Evolutionary conservation across 1,139 yeast species (phyloP).

Genomic region (Pichia sp.): DNA sequence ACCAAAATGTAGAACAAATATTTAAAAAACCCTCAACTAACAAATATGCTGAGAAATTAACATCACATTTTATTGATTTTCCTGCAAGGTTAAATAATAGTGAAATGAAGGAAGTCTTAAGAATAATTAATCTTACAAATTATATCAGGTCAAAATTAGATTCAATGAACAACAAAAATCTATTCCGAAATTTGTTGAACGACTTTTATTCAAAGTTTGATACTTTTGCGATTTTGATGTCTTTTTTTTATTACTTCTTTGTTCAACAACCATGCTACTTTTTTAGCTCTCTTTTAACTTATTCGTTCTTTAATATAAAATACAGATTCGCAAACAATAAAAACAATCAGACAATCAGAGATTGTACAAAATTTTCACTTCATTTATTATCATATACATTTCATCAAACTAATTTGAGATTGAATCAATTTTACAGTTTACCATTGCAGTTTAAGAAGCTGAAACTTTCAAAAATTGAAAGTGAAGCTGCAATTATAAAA

Average conservation of each 20-base stretch:
- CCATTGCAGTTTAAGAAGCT: conserved; percentile 74
- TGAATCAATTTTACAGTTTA: conserved; percentile 71
- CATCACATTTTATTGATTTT: conserved; percentile 20
- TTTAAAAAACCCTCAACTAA: conserved; percentile 13
- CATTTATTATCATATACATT: conserved; percentile 34
- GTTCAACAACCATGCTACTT: conserved; percentile 12
- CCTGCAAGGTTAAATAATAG: background rate
- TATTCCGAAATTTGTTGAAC: no score
- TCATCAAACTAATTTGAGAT: conserved; percentile 71
- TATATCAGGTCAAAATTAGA: conserved; percentile 23
- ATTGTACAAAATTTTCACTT: conserved; percentile 6
- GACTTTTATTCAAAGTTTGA: no score
- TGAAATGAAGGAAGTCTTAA: conserved; percentile 23
- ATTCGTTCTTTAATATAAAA: conserved; percentile 9
- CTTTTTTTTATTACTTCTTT: conserved; percentile 9
- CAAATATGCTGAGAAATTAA: conserved; percentile 28
- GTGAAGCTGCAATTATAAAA: conserved; percentile 28
- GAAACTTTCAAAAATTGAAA: conserved; percentile 27
- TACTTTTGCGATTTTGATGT: conserved; percentile 1
- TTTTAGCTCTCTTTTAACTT: conserved; percentile 10
- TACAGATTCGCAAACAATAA: background rate
- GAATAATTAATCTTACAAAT: conserved; percentile 27
- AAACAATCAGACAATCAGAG: background rate
- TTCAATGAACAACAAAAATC: conserved; percentile 2
- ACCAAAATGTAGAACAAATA: conserved; percentile 6